Evolutionary conservation across 2,329 filamentous ascomycete genomes (phyloP).

Genomic region (Coniochaeta sp.): DNA sequence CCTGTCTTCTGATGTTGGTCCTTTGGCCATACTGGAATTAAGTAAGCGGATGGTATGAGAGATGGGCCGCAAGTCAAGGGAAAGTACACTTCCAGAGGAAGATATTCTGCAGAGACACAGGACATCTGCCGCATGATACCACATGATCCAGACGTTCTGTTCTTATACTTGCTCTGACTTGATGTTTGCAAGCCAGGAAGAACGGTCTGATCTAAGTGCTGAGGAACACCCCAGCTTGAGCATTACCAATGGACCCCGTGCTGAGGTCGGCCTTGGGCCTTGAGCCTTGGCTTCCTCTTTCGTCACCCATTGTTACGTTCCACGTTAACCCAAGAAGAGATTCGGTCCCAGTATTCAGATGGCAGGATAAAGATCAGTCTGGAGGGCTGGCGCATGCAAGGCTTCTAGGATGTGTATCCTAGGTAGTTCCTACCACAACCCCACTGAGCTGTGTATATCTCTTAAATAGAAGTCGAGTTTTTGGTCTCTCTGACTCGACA

Average conservation of each 20-base stretch:
- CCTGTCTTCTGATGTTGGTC: background rate
- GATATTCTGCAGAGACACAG: background rate
- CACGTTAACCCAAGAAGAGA: background rate
- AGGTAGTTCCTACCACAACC: too few species aligned
- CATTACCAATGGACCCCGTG: background rate
- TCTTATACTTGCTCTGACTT: slow-evolving; percentile 1
- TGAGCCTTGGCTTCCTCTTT: background rate
- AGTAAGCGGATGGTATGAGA: background rate
- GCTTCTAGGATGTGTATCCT: too few species aligned
- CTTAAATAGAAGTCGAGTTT: too few species aligned
- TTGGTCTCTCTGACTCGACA: background rate
- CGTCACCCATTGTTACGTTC: background rate
- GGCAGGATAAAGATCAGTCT: too few species aligned
- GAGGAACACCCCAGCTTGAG: background rate
- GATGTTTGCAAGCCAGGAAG: background rate
- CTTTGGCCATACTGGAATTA: background rate
- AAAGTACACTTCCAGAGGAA: background rate
- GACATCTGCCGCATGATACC: background rate
- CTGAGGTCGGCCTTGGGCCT: background rate
- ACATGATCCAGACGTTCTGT: too few species aligned
- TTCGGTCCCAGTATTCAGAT: background rate
- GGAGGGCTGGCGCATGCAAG: too few species aligned
- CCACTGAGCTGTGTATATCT: too few species aligned
- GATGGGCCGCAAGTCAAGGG: background rate
- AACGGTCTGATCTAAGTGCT: background rate